Evolutionary conservation across 2,329 filamentous ascomycete genomes (phyloP).

Genomic region (Thelonectria blattea): DNA sequence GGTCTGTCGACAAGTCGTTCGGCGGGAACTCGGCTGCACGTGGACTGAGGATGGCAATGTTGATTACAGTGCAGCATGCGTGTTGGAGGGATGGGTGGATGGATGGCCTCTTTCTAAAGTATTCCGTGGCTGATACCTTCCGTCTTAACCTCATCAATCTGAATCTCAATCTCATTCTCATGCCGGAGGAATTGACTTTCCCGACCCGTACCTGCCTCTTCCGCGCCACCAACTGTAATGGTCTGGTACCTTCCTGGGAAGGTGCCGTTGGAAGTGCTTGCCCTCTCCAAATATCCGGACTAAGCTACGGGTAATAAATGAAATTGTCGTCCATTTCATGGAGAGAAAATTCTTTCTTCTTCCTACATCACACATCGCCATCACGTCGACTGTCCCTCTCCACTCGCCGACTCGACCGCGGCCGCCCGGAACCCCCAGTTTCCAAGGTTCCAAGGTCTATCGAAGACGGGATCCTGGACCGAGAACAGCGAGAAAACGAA

Average conservation of each 20-base stretch:
- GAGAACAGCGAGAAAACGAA: background rate
- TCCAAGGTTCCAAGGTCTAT: background rate
- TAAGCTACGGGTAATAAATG: too few species aligned
- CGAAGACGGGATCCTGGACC: background rate
- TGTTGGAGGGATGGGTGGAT: background rate
- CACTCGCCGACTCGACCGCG: conserved; percentile 4
- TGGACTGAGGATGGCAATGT: background rate
- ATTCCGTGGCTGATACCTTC: background rate
- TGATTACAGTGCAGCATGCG: too few species aligned
- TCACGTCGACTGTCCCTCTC: background rate
- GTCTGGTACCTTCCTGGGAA: too few species aligned
- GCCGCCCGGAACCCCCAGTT: background rate
- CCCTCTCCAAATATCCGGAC: too few species aligned
- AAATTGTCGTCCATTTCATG: background rate
- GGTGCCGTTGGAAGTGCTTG: too few species aligned
- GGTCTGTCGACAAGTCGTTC: background rate
- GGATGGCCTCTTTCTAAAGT: background rate
- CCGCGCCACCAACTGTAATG: background rate
- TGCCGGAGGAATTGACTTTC: background rate
- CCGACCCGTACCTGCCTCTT: background rate
- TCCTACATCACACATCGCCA: background rate
- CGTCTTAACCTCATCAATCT: background rate
- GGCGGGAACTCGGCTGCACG: background rate
- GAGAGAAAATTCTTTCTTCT: background rate
- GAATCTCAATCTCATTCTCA: background rate